Evolutionary conservation across 208 protist genomes (phyloP).

Genomic region (Vickermania ingenoplastis): DNA sequence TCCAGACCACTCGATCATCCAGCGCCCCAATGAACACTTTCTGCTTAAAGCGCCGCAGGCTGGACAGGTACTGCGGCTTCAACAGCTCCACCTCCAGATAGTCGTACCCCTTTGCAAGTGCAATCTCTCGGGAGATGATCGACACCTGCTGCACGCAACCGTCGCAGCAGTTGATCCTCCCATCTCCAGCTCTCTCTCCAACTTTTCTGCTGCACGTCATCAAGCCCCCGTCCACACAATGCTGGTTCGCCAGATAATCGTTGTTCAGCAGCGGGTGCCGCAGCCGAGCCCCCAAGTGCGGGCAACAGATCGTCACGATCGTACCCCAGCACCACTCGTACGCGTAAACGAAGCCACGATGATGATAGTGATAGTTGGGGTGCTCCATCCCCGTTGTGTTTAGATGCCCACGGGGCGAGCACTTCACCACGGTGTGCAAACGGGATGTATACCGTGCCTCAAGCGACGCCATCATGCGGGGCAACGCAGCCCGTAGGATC

Average conservation of each 20-base stretch:
- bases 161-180: no score
- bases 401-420: not conserved
- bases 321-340: not conserved
- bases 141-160: no score
- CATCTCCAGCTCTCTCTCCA: no score
- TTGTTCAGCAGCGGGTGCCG: not conserved
- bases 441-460: not conserved
- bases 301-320: not conserved
- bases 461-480: not conserved
- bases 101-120: no score
- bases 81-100: constrained; percentile 14
- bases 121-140: no score
- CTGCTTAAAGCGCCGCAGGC: constrained; percentile 19
- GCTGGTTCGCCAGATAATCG: no score
- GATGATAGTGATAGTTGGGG: not conserved
- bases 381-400: not conserved
- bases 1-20: constrained; percentile 27
- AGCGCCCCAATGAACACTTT: constrained; percentile 23
- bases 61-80: constrained; percentile 9
- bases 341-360: not conserved
- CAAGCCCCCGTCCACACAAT: no score
- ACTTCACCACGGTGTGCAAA: not conserved
- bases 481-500: not conserved
- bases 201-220: no score
- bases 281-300: not conserved